These are phyloP conservation scores for Mrakiaceae sp. DNA, from an alignment of 1,284 basidiomycete species.

Conservation along the genomic window DNA sequence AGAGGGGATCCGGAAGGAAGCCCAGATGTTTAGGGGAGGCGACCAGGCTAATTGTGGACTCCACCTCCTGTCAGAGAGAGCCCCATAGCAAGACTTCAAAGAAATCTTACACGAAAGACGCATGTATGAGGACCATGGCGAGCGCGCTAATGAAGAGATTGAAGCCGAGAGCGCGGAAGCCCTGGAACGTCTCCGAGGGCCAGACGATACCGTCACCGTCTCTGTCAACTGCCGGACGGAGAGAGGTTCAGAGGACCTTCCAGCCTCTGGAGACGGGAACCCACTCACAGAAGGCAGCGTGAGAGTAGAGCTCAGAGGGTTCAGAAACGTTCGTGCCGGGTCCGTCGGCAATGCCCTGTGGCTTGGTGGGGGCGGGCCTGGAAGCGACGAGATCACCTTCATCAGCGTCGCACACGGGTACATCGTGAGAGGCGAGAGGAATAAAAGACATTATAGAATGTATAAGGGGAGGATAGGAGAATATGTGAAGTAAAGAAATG, in stretches of 20 bases:
- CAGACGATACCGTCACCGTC: constrained; percentile 12
- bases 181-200: constrained; percentile 8
- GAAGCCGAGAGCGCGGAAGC: constrained; percentile 11
- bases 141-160: not conserved
- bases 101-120: constrained; percentile 4
- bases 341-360: not conserved
- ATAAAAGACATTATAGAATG: no score
- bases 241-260: not conserved
- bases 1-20: constrained; percentile 5
- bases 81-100: not conserved
- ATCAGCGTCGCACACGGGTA: no score
- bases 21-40: not conserved
- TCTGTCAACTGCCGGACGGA: not conserved
- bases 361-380: not conserved
- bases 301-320: not conserved
- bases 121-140: constrained; percentile 5
- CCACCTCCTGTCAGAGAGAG: not conserved
- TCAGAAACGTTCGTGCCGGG: not conserved
- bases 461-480: no score
- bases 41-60: not conserved
- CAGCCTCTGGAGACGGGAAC: not conserved
- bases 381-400: no score
- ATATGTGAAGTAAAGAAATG: no score
- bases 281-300: constrained; percentile 6
- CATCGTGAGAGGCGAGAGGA: no score